A percentile compares a stretch with the other conserved stretches of the same genome.
phyloP scores from a whole-genome alignment of 441 rosid species.

The Euphorbia schlechtendalii region DNA sequence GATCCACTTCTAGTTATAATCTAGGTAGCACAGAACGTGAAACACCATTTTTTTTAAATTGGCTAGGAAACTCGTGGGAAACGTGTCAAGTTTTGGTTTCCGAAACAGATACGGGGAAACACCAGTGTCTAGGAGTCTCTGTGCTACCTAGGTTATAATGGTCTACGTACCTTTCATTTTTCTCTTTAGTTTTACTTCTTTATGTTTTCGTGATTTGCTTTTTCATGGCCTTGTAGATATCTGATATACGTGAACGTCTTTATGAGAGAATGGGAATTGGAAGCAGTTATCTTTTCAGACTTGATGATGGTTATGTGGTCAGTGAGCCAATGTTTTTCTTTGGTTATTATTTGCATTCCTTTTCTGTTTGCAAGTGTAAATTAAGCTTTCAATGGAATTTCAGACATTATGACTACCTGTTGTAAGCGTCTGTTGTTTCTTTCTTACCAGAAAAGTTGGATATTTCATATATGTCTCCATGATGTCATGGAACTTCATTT shows the following conservation, averaged over 20 bases:
- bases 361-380: background rate
- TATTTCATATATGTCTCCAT: background rate
- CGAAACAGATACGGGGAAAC: too few species aligned
- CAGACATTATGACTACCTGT: background rate
- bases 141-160: slow-evolving; percentile 6
- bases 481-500: background rate
- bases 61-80: too few species aligned
- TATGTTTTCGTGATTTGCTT: slow-evolving; percentile 15
- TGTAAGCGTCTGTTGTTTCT: background rate
- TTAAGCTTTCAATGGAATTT: background rate
- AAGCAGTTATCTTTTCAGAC: slow-evolving; percentile 97
- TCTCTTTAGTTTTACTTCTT: slow-evolving; percentile 3
- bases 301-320: slow-evolving; percentile 98
- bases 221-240: slow-evolving; percentile 53
- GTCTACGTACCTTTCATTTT: background rate
- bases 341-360: background rate
- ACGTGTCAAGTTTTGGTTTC: too few species aligned
- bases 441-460: too few species aligned
- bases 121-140: too few species aligned
- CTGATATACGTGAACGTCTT: slow-evolving; percentile 86
- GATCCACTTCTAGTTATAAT: too few species aligned
- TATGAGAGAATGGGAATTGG: slow-evolving; percentile 99
- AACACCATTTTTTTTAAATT: too few species aligned
- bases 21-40: too few species aligned
- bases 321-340: slow-evolving; percentile 23